phyloP scores from a whole-genome alignment of 2,329 filamentous ascomycete genomes.

The Penicillium sumatraense region DNA sequence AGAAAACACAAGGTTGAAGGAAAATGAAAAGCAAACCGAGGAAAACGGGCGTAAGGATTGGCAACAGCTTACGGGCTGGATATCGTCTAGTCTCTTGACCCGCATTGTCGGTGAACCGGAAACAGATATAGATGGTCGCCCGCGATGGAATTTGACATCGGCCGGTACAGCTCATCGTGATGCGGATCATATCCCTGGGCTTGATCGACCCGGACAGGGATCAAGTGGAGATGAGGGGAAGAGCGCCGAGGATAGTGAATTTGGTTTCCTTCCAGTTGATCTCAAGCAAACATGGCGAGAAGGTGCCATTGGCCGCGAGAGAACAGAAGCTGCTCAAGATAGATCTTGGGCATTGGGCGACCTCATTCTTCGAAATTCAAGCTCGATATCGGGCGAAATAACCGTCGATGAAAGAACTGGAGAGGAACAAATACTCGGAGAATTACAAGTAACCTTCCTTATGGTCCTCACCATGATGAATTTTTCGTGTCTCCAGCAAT shows the following conservation, averaged over 20 bases:
- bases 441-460: slow-evolving; percentile 66
- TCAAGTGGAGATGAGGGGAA: slow-evolving; percentile 23
- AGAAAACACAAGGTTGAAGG: slow-evolving; percentile 6
- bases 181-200: slow-evolving; percentile 63
- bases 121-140: slow-evolving; percentile 44
- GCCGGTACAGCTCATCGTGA: slow-evolving; percentile 62
- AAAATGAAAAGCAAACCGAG: slow-evolving; percentile 31
- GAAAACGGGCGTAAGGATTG: slow-evolving; percentile 58
- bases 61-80: slow-evolving; percentile 55
- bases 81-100: slow-evolving; percentile 55
- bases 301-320: slow-evolving; percentile 64
- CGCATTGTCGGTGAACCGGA: slow-evolving; percentile 53
- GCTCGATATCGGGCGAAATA: slow-evolving; percentile 29
- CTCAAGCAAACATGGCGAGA: slow-evolving; percentile 66
- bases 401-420: slow-evolving; percentile 32
- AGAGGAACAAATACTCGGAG: slow-evolving; percentile 56
- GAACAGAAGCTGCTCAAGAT: slow-evolving; percentile 66
- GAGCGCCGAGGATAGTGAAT: slow-evolving; percentile 48
- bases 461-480: slow-evolving; percentile 69
- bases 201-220: slow-evolving; percentile 40
- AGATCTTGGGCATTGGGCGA: slow-evolving; percentile 65
- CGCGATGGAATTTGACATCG: slow-evolving; percentile 61
- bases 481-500: slow-evolving; percentile 68
- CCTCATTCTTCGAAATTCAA: slow-evolving; percentile 48
- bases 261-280: slow-evolving; percentile 63